phyloP scores from a whole-genome alignment of 1,284 basidiomycete genomes.

The Xerocomus nothofagi region DNA sequence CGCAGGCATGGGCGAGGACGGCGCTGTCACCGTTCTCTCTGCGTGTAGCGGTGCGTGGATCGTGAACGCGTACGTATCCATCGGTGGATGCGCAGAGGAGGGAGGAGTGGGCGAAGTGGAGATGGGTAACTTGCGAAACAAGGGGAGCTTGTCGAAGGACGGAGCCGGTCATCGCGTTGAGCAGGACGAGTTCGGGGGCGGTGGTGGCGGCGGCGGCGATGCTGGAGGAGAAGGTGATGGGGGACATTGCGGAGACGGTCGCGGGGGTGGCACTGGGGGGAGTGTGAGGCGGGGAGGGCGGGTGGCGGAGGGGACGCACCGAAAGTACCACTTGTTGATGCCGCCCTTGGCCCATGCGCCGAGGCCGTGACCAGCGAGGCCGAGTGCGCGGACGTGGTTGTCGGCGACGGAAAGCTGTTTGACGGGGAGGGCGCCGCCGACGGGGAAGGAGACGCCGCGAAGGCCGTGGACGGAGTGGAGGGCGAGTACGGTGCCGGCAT shows the following conservation, averaged over 20 bases:
- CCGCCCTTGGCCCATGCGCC: conserved; percentile 80
- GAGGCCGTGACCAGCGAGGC: conserved; percentile 57
- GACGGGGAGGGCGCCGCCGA: conserved; percentile 62
- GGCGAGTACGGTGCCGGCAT: conserved; percentile 71
- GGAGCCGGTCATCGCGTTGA: conserved; percentile 76
- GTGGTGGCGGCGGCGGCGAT: conserved; percentile 66
- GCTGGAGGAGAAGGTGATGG: conserved; percentile 49
- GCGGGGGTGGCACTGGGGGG: conserved; percentile 20
- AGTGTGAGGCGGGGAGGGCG: conserved; percentile 1
- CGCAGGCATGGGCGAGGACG: conserved; percentile 78
- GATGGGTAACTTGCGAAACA: conserved; percentile 60
- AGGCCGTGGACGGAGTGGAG: conserved; percentile 68
- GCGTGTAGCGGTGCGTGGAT: conserved; percentile 69
- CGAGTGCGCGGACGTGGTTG: conserved; percentile 67
- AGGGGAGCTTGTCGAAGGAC: conserved; percentile 59
- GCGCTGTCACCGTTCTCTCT: conserved; percentile 47
- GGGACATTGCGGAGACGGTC: conserved; percentile 61
- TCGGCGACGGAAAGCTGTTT: conserved; percentile 76
- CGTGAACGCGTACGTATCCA: conserved; percentile 83
- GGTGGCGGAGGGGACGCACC: conserved; percentile 42
- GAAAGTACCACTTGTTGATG: conserved; percentile 77
- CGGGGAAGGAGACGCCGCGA: conserved; percentile 77
- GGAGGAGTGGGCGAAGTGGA: conserved; percentile 61
- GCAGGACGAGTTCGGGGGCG: conserved; percentile 62
- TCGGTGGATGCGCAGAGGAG: conserved; percentile 81